Evolutionary conservation across 1,284 basidiomycete species (phyloP).

Genomic region (Inonotus hispidus): DNA sequence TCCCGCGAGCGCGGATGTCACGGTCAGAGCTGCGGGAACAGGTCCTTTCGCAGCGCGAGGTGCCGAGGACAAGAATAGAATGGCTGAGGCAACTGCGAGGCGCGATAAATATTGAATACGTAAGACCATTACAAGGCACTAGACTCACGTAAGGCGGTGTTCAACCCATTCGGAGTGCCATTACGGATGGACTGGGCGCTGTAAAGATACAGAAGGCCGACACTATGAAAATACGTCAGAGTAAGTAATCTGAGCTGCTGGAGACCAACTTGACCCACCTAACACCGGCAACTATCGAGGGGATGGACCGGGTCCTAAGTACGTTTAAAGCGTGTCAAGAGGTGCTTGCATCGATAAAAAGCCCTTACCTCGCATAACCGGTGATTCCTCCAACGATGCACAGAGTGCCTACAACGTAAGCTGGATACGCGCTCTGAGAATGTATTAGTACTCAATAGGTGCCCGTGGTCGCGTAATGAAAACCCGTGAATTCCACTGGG

Average conservation of each 20-base stretch:
- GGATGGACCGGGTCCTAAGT: constrained; percentile 57
- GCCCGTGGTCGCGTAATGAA: background rate
- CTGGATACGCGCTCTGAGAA: constrained; percentile 71
- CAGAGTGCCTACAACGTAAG: constrained; percentile 72
- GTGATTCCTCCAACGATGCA: constrained; percentile 75
- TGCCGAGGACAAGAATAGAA: constrained; percentile 73
- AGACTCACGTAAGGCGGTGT: constrained; percentile 65
- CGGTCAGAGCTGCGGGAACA: constrained; percentile 62
- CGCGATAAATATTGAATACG: background rate
- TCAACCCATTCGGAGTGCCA: constrained; percentile 66
- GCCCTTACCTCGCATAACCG: constrained; percentile 61
- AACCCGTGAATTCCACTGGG: background rate
- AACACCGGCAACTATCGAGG: constrained; percentile 77
- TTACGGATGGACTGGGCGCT: constrained; percentile 70
- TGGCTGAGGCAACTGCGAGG: constrained; percentile 66
- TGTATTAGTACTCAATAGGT: background rate
- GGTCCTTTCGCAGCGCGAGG: constrained; percentile 75
- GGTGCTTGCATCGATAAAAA: background rate
- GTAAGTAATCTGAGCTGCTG: background rate
- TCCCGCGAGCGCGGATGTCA: constrained; percentile 56
- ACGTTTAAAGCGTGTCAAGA: background rate
- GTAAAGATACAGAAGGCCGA: constrained; percentile 73
- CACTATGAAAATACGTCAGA: constrained; percentile 35
- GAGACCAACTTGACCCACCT: constrained; percentile 39
- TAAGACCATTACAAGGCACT: background rate